These are phyloP conservation scores for Juncus effusus DNA, from an alignment of 176 grass and related monocot genomes.

Conservation along the genomic window DNA sequence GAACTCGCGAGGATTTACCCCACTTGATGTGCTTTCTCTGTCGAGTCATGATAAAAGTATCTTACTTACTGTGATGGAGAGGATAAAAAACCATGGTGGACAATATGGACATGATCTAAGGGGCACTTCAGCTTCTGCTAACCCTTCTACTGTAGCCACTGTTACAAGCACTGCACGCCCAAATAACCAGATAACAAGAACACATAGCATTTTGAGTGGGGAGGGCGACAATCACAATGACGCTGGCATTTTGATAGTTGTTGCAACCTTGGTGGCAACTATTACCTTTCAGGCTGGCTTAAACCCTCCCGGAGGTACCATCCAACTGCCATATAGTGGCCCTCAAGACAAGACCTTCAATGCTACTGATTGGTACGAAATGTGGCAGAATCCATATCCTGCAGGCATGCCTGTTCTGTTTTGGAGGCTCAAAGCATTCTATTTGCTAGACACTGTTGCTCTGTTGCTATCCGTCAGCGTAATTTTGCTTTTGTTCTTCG, in stretches of 20 bases:
- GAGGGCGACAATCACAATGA: too few relatives aligned
- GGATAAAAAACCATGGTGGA: too few relatives aligned
- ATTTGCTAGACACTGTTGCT: neutral
- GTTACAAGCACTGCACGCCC: too few relatives aligned
- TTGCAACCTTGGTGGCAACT: neutral
- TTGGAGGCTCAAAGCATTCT: slow-evolving; percentile 1
- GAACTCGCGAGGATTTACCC: too few relatives aligned
- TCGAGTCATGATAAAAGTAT: too few relatives aligned
- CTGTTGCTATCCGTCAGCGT: neutral
- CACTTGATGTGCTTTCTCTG: too few relatives aligned
- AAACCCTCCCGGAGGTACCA: slow-evolving; percentile 10
- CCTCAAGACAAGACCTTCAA: neutral
- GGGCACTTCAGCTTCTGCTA: too few relatives aligned
- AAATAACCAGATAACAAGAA: too few relatives aligned
- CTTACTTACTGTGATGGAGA: too few relatives aligned
- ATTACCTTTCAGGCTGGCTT: neutral
- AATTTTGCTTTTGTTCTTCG: neutral
- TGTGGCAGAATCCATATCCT: neutral
- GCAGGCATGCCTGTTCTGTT: slow-evolving; percentile 1
- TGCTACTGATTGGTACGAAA: neutral
- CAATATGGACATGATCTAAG: too few relatives aligned
- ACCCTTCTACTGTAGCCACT: too few relatives aligned
- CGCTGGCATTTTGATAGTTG: neutral
- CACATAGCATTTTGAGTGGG: too few relatives aligned
- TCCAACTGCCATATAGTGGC: neutral